These are phyloP conservation scores for Trichoderma sp. DNA, from an alignment of 2,329 filamentous ascomycete species.

Conservation along the genomic window DNA sequence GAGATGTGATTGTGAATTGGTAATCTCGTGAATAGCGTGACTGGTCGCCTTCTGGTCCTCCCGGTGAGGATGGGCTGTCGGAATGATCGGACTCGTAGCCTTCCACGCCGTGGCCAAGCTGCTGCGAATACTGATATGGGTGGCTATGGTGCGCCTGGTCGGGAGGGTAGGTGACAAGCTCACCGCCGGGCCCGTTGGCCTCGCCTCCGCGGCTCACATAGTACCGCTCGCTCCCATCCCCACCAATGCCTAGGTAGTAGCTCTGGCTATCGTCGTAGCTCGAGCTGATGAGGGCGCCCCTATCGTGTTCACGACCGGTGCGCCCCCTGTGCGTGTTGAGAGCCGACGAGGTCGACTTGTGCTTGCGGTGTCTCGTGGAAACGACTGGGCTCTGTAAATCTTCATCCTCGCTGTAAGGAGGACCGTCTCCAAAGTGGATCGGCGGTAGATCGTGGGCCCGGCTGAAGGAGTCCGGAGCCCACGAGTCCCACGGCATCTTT, in stretches of 20 bases:
- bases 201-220: slow-evolving; percentile 72
- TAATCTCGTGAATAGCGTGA: slow-evolving; percentile 88
- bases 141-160: slow-evolving; percentile 63
- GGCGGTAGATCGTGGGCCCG: slow-evolving; percentile 74
- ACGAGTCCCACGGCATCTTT: slow-evolving; percentile 62
- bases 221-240: slow-evolving; percentile 73
- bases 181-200: slow-evolving; percentile 74
- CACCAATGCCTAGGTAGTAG: slow-evolving; percentile 67
- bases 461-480: slow-evolving; percentile 56
- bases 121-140: slow-evolving; percentile 48
- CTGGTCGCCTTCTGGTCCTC: slow-evolving; percentile 64
- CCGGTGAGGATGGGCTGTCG: slow-evolving; percentile 61
- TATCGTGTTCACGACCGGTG: slow-evolving; percentile 49
- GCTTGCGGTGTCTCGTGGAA: slow-evolving; percentile 80
- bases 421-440: slow-evolving; percentile 83
- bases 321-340: slow-evolving; percentile 49
- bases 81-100: slow-evolving; percentile 63
- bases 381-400: slow-evolving; percentile 91
- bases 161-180: slow-evolving; percentile 76
- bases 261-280: slow-evolving; percentile 60
- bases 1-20: slow-evolving; percentile 91
- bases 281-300: slow-evolving; percentile 48
- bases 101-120: slow-evolving; percentile 48
- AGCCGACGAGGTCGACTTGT: slow-evolving; percentile 67
- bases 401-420: slow-evolving; percentile 93